Base-by-base conservation (phyloP, 1,284 basidiomycete genomes). In the Lentinus polychrous region DNA sequence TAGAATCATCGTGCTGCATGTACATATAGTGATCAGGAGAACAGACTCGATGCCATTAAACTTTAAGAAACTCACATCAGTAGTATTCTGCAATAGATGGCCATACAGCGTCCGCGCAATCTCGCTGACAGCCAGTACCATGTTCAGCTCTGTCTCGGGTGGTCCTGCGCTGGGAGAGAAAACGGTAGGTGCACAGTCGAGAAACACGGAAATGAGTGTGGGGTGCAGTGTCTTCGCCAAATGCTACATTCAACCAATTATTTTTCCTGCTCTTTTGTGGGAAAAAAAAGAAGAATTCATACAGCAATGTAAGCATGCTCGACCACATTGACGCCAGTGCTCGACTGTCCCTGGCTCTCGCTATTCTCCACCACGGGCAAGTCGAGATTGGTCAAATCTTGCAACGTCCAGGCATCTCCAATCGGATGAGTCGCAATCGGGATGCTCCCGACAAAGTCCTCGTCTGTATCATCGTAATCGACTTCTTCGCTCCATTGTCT, bases 101-200 rank as follows among this genome's bases (percentile, higher is more conserved):
- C 79, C 71, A 55, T 91, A 93, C n/a, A 95, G 68, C 33, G 72
- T 74, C 10, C 75, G 73, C 17, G 78, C 74, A 49, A 94, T 80
- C 45, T 78, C 73, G 27, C 75, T 72, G 5, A 86, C 75, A 0
- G 79, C 75, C 7, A 75, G 54, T 15, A 94, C 74, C 41, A 88
- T 74, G 43, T 79, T 75, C 10, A 86, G 62, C 49, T 91, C 81
- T 0, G 72, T 73, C 49, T 83, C 81, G 8, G 78, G 65, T 2
- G 78, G 74, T 23, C 62, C 70, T 18, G 66, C 66, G 51, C 74
- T 74, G 0, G 83, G 84, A 7, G 81, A 76, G 65, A 94, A 93
- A 2, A 87, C 87, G 8, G 77, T 62, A 1, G 94, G 89, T 1
- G 91, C 90, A 52, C 80, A 79, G 63, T 96, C 93, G 18, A 96